Base-by-base conservation (phyloP, 1,139 yeast species). In the Suhomyces choctaworum region DNA sequence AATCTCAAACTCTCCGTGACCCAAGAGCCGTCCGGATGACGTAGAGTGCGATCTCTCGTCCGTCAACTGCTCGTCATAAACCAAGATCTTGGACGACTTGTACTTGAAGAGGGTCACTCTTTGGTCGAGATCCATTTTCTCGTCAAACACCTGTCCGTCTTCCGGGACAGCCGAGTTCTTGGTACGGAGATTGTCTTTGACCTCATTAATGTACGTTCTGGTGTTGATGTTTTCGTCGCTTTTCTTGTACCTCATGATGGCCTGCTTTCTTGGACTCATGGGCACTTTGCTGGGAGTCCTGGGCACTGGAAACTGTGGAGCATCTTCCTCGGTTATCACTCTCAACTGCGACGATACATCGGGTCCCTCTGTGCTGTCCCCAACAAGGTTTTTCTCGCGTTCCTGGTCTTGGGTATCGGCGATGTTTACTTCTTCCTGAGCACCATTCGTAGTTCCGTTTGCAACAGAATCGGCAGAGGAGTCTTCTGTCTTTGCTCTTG, bases 1-100 rank as follows among this genome's bases (percentile, higher is more conserved):
- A 2, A 84, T 66, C 48, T 80, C 81, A 39, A 83, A 69, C 23
- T 62, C 66, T 1, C 94, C 94, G 42, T 76, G 80, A 0, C 82
- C 80, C 31, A 80, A 47, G 11, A 78, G 52, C 26, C 78, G 60
- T 0, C 83, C 82, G 1, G 68, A 53, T 9, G 50, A 29, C 14
- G 38, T 37, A 24, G 48, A 39, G 13, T 34, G 32, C 11, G 35
- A 50, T 7, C 29, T 32, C 45, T 37, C 39, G 25, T 51, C 58
- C 16, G 44, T 51, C 10, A 57, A 46, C 37, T 58, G 58, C 37
- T 71, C 74, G 39, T 72, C 74, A 50, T 66, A 72, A 14, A 71
- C 69, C 12, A 69, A 48, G 2, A 75, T 70, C 29, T 58, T 68
- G 9, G 76, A 61, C 25, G 62, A 60, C 10, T 56, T 56, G 37